Evolutionary conservation across 1,284 basidiomycete genomes (phyloP).

Genomic region (Meira nashicola): DNA sequence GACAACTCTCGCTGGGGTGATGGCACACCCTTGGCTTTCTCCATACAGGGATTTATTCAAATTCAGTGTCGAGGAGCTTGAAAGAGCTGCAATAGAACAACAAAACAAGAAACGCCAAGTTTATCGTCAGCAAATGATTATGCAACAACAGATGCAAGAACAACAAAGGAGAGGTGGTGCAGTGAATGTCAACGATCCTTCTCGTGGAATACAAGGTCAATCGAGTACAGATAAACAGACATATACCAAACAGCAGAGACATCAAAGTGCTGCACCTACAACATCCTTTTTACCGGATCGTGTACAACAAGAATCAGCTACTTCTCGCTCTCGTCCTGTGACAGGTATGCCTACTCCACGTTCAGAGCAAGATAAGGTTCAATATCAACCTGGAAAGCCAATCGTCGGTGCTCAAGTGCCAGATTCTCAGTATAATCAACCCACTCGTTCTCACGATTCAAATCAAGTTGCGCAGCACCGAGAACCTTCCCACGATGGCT

Average conservation of each 20-base stretch:
- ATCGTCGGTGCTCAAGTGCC: not conserved
- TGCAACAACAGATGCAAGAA: constrained; percentile 48
- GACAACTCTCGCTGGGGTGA: constrained; percentile 45
- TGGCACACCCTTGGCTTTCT: constrained; percentile 50
- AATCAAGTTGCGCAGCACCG: too few relatives aligned
- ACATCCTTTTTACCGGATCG: constrained; percentile 19
- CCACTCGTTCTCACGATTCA: not conserved
- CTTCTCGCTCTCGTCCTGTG: constrained; percentile 12
- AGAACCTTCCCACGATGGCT: not conserved
- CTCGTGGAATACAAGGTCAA: not conserved
- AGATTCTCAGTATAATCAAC: not conserved
- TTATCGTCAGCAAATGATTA: constrained; percentile 51
- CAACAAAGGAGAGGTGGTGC: constrained; percentile 27
- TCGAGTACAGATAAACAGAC: constrained; percentile 9
- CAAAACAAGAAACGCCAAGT: constrained; percentile 50
- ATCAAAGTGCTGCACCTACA: constrained; percentile 24
- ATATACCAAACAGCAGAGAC: constrained; percentile 17
- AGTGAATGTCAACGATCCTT: not conserved
- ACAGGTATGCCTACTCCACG: constrained; percentile 15
- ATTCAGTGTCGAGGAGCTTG: constrained; percentile 50
- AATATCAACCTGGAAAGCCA: not conserved
- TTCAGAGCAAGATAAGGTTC: not conserved
- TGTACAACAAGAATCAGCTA: constrained; percentile 10
- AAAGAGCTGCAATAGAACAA: constrained; percentile 51
- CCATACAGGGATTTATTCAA: constrained; percentile 51